Conservation (phyloP, 1,284 basidiomycete species). For the Phellinidium pouzarii region DNA sequence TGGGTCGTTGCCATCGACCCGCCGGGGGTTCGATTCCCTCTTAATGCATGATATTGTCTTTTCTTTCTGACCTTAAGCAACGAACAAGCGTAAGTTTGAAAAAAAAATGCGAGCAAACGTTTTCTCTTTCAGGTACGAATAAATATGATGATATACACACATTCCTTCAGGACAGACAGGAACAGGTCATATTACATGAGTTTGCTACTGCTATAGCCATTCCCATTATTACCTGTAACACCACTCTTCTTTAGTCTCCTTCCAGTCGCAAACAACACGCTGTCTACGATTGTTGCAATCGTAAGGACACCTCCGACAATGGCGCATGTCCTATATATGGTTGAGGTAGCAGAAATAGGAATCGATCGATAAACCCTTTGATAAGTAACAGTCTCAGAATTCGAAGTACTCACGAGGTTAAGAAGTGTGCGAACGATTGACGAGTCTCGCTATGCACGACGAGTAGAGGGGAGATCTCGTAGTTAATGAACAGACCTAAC, state of each 20-base stretch:
- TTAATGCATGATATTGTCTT: constrained; percentile 12
- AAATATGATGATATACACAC: not conserved
- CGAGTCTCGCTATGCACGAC: constrained; percentile 87
- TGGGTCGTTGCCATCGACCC: constrained; percentile 43
- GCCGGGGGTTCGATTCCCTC: constrained; percentile 20
- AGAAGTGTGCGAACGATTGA: constrained; percentile 94
- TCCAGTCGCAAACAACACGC: constrained; percentile 75
- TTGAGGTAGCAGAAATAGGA: constrained; percentile 6
- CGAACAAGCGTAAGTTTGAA: too few species aligned
- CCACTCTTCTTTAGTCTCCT: constrained; percentile 60
- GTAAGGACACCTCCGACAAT: constrained; percentile 97
- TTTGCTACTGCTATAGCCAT: constrained; percentile 35
- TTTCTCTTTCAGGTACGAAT: too few species aligned
- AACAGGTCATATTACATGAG: constrained; percentile 36
- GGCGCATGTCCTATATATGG: constrained; percentile 74
- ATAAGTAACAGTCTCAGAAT: not conserved
- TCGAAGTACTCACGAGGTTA: constrained; percentile 73
- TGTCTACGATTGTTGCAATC: constrained; percentile 88
- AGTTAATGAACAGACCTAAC: constrained; percentile 86
- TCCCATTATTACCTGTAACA: constrained; percentile 28
- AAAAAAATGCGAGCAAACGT: too few species aligned
- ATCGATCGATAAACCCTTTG: constrained; percentile 4
- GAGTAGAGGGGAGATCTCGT: constrained; percentile 95
- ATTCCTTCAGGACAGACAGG: not conserved
- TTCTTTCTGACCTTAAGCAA: too few species aligned